Conservation (phyloP, 805 yeast genomes). For the Metschnikowia vanudenii region DNA sequence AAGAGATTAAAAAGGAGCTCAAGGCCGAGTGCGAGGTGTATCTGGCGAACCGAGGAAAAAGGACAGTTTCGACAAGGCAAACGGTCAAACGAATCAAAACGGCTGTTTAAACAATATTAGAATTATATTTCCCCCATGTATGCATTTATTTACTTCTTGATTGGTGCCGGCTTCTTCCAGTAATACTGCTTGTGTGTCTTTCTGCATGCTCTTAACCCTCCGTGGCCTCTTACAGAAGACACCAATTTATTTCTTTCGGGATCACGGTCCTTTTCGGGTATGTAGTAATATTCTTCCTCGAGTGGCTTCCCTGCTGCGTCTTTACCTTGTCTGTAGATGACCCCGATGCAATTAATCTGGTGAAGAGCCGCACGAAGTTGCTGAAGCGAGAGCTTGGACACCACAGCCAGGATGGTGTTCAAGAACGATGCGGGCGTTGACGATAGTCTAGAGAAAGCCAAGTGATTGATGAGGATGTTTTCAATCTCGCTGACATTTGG, state of each 20-base stretch:
- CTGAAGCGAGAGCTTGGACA: slow-evolving; percentile 45
- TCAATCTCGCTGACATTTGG: slow-evolving; percentile 51
- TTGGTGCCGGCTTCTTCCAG: slow-evolving; percentile 62
- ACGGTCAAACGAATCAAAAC: slow-evolving; percentile 10
- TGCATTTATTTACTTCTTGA: slow-evolving; percentile 28
- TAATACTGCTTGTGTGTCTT: slow-evolving; percentile 88
- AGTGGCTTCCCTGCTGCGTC: slow-evolving; percentile 96
- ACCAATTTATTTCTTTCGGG: slow-evolving; percentile 66
- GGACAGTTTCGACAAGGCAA: not conserved
- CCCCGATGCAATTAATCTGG: slow-evolving; percentile 67
- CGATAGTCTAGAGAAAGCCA: slow-evolving; percentile 85
- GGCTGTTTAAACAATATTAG: slow-evolving; percentile 1
- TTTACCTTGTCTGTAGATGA: slow-evolving; percentile 82
- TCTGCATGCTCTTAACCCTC: slow-evolving; percentile 82
- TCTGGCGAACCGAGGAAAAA: not conserved
- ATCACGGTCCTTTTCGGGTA: slow-evolving; percentile 79
- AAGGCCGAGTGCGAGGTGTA: not conserved
- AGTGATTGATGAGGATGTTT: slow-evolving; percentile 72
- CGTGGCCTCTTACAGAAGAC: slow-evolving; percentile 74
- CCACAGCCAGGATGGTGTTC: slow-evolving; percentile 56
- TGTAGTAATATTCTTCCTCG: slow-evolving; percentile 92
- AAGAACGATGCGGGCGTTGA: slow-evolving; percentile 82
- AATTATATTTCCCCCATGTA: too few species aligned
- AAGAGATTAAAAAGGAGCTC: not conserved
- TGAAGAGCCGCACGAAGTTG: slow-evolving; percentile 46